These are phyloP conservation scores for Colletotrichum lindemuthianum DNA, from an alignment of 2,329 filamentous ascomycete species.

Conservation along the genomic window DNA sequence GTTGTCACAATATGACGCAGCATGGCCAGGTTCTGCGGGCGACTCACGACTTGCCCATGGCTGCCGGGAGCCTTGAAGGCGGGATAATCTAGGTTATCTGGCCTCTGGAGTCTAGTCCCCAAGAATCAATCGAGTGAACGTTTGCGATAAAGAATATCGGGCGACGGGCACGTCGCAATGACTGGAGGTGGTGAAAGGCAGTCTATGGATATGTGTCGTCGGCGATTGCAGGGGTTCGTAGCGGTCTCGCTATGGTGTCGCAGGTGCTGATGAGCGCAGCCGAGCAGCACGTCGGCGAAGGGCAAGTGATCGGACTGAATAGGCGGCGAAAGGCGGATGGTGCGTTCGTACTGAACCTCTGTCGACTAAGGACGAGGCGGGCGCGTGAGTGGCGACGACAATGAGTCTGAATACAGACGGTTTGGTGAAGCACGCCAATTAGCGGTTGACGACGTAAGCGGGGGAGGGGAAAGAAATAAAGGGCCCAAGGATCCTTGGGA, in stretches of 20 bases:
- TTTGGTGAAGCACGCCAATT: not conserved
- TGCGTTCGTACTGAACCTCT: not conserved
- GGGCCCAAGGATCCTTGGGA: constrained; percentile 18
- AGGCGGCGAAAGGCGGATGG: not conserved
- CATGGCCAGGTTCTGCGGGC: not conserved
- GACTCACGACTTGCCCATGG: constrained; percentile 61
- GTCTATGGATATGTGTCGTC: too few species aligned
- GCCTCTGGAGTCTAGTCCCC: not conserved
- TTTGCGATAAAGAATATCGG: not conserved
- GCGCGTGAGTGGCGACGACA: constrained; percentile 3
- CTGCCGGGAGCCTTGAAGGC: constrained; percentile 17
- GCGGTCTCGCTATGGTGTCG: too few species aligned
- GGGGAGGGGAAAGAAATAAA: constrained; percentile 32
- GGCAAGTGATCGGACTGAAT: too few species aligned
- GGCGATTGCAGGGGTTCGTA: too few species aligned
- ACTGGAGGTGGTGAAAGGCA: too few species aligned
- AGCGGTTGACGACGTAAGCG: constrained; percentile 1
- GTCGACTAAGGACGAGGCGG: not conserved
- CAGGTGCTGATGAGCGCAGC: too few species aligned
- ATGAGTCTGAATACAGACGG: constrained; percentile 19
- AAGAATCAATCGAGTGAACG: not conserved
- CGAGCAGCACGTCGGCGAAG: too few species aligned
- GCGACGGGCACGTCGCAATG: too few species aligned
- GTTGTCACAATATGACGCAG: not conserved
- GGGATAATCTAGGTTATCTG: too few species aligned